phyloP scores from a whole-genome alignment of 2,329 filamentous ascomycete genomes.

The Pseudogymnoascus sp. region DNA sequence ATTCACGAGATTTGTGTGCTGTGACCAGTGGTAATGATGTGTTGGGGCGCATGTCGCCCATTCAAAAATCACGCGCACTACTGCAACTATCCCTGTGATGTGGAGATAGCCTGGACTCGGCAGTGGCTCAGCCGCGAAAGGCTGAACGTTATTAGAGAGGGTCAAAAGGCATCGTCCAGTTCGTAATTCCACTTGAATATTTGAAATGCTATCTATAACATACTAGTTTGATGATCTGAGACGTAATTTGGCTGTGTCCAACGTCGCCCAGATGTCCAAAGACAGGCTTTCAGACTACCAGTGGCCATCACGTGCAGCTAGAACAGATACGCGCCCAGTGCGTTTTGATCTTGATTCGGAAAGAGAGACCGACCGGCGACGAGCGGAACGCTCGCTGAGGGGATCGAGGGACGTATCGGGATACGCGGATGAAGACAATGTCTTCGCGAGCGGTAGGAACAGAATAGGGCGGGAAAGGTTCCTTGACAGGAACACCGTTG shows the following conservation, averaged over 20 bases:
- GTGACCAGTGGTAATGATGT: not conserved
- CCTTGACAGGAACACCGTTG: not conserved
- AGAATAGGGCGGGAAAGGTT: not conserved
- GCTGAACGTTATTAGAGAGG: not conserved
- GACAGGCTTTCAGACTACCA: not conserved
- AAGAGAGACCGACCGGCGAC: slow-evolving; percentile 1
- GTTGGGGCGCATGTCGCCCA: not conserved
- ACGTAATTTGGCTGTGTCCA: not conserved
- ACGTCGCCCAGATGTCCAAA: not conserved
- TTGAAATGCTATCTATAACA: not conserved
- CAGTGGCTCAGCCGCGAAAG: not conserved
- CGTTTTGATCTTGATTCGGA: slow-evolving; percentile 3
- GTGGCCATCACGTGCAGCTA: not conserved
- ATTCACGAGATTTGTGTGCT: not conserved
- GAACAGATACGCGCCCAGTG: not conserved
- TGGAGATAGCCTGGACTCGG: slow-evolving; percentile 4
- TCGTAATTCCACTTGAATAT: not conserved
- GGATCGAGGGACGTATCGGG: not conserved
- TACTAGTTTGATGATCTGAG: not conserved
- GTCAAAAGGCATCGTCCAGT: not conserved
- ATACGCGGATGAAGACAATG: not conserved
- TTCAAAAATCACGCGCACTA: slow-evolving; percentile 1
- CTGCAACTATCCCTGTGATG: not conserved
- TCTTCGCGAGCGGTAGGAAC: not conserved
- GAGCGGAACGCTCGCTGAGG: slow-evolving; percentile 1